Percentiles rank a stretch among this genome's conserved stretches.
phyloP scores from a whole-genome alignment of 2,329 filamentous ascomycete genomes.

The Fusarium heterosporum region DNA sequence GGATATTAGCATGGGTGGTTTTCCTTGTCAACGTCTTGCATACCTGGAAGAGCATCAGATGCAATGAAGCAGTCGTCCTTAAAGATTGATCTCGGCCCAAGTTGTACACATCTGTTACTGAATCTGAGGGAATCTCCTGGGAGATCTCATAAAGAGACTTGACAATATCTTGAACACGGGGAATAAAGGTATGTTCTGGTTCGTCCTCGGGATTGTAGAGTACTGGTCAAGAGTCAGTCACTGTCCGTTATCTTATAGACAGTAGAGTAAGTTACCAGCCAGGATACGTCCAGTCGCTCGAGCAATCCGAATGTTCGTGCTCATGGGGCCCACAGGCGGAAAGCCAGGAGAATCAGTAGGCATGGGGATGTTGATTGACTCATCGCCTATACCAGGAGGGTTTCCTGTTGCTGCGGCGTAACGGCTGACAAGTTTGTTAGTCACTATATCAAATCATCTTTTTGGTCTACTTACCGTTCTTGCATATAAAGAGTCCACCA shows the following conservation, averaged over 20 bases:
- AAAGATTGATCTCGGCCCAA: slow-evolving; percentile 46
- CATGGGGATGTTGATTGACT: slow-evolving; percentile 44
- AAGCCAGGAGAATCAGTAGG: slow-evolving; percentile 47
- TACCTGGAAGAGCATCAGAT: slow-evolving; percentile 52
- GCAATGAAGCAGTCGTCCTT: slow-evolving; percentile 49
- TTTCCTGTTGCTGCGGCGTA: slow-evolving; percentile 45
- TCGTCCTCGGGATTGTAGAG: slow-evolving; percentile 49
- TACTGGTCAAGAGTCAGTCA: slow-evolving; percentile 16
- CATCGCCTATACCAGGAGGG: slow-evolving; percentile 42
- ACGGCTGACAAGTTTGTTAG: slow-evolving; percentile 27
- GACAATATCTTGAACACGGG: slow-evolving; percentile 50
- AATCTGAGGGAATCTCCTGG: slow-evolving; percentile 44
- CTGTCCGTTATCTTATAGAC: fast-evolving
- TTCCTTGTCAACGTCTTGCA: fast-evolving
- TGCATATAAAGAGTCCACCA: slow-evolving; percentile 51
- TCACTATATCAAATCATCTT: fast-evolving
- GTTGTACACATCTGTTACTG: slow-evolving; percentile 41
- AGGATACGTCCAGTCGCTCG: slow-evolving; percentile 45
- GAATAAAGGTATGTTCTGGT: slow-evolving; percentile 48
- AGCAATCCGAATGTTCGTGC: slow-evolving; percentile 47
- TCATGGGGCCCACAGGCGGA: slow-evolving; percentile 45
- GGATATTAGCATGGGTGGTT: neutral
- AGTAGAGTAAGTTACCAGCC: slow-evolving; percentile 17
- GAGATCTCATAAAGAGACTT: slow-evolving; percentile 45
- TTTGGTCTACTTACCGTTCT: slow-evolving; percentile 37